Base-by-base conservation (phyloP, 129 eudicot species). In the Tagetes patula region DNA sequence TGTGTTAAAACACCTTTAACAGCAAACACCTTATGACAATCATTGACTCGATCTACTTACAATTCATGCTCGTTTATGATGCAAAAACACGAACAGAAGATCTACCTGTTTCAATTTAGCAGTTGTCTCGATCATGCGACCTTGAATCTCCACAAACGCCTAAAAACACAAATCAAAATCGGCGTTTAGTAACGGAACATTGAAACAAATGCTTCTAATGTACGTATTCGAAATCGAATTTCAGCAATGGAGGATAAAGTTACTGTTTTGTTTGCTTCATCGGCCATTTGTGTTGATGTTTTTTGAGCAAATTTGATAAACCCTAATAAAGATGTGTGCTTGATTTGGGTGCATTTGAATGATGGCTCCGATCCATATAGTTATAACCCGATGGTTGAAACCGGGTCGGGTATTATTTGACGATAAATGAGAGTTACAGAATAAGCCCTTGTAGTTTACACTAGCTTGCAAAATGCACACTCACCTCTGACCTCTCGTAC, bases 131-230 rank as follows among this genome's bases (percentile, higher is more conserved):
- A 92, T 85, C 98, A 92, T 82, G 66, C 98, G 95, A 75, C 88
- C 87, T 82, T 89, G 96, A 80, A 92, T 89, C 88, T 92, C 98
- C 34, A 89, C 54, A 82, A 92, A 92, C 52, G 98, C 96, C 98
- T 89, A 49, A 9, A 66, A 11, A 70, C 67, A 73, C 43, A 43
- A 77, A 33, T 10, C 47, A 64, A 74, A 50, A 49, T 65, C 73
- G 31, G 61, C 71, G 40, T 41, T 70, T 48, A 41, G 71, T 36
- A 46, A 65, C 8, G 0, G 32, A 38, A 60, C 12, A 68, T 39
- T 8, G 12, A 43, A 11, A 74, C 61, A 9, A 52, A 70, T 75
- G 40, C n/a, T 54, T 9, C 11, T 33, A 73, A 13, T 12, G 14
- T 52, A 48, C 42, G 60, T 31, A 37, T 42, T 31, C 10, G 6